Base-by-base conservation (phyloP, 2,329 filamentous ascomycete genomes). In the Talaromyces amestolkiae region DNA sequence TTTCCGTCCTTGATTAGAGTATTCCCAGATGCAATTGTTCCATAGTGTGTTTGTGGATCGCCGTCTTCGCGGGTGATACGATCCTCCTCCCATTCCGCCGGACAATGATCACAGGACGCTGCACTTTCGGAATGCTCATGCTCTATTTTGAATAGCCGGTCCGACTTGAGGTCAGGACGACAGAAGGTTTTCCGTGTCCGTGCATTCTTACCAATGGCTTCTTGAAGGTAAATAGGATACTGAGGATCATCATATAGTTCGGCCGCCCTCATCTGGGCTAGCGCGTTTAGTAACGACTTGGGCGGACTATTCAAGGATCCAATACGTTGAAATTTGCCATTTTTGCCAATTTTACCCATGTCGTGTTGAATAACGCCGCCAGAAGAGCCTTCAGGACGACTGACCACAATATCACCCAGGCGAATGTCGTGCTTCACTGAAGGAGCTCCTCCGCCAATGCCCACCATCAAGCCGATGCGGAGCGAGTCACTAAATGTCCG, bases 291-390 rank as follows among this genome's bases (percentile, higher is more conserved):
- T 27, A 66, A 13, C 5, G 41, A 27, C 61, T 51, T 27, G 1
- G 4, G 45, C 0, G 11, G 45, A 19, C 64, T 19, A 10, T 64
- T 61, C 10, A 54, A 19, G 22, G n/a, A 33, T 6, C 22, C 37
- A 13, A 58, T 17, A 22, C 51, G 53, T 22, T 27, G n/a, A 35
- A 19, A 11, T 13, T 33, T 27, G 3, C 27, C 15, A 10, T 22
- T 2, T 47, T 35, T 24, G 3, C 8, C 7, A 10, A 60, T 60
- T 13, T 68, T 69, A 11, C 70, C 68, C 53, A 69, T 69, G 65
- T 71, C 69, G 19, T 70, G 69, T 58, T 70, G 68, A n/a, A 72
- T 64, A 17, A 72, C 68, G 10, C 58, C 68, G n/a, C 63, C 62
- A 31, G 39, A 35, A 3, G 53, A 17, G 9, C 66, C 65, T 17